Conservation (phyloP, 2,329 filamentous ascomycete genomes). For the Aureobasidium namibiae region DNA sequence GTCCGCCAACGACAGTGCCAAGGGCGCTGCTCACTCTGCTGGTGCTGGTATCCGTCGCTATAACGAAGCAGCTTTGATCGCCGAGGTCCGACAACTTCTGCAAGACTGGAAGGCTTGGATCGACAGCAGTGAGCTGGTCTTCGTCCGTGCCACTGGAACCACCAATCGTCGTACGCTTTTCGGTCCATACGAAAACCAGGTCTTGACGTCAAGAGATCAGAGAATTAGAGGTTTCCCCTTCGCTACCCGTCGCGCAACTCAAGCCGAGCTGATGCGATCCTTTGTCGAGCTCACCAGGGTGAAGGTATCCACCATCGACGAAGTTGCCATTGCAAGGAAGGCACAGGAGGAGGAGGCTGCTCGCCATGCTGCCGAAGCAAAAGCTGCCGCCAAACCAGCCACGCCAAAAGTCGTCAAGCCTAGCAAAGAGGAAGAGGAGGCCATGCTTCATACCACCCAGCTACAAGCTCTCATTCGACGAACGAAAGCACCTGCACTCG, state of each 20-base stretch:
- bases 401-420: conserved; percentile 43
- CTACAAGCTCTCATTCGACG: conserved; percentile 80
- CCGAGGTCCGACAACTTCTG: conserved; percentile 78
- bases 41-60: conserved; percentile 84
- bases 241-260: conserved; percentile 81
- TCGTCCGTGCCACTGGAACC: conserved; percentile 79
- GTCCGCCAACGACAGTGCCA: conserved; percentile 88
- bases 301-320: conserved; percentile 72
- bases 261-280: conserved; percentile 86
- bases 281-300: conserved; percentile 90
- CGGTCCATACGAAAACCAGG: conserved; percentile 82
- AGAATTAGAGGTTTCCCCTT: conserved; percentile 86
- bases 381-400: conserved; percentile 31
- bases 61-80: conserved; percentile 82
- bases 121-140: conserved; percentile 75
- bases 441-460: conserved; percentile 76
- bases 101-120: conserved; percentile 79
- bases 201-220: conserved; percentile 69
- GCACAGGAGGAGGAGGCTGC: conserved; percentile 24
- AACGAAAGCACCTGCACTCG: conserved; percentile 77
- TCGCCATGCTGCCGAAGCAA: conserved; percentile 14
- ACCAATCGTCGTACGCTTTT: conserved; percentile 84
- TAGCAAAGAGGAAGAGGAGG: conserved; percentile 77
- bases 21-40: conserved; percentile 87
- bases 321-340: conserved; percentile 31